Evolutionary conservation across 106 monocot genomes (phyloP).

Genomic region (Platanthera zijinensis): DNA sequence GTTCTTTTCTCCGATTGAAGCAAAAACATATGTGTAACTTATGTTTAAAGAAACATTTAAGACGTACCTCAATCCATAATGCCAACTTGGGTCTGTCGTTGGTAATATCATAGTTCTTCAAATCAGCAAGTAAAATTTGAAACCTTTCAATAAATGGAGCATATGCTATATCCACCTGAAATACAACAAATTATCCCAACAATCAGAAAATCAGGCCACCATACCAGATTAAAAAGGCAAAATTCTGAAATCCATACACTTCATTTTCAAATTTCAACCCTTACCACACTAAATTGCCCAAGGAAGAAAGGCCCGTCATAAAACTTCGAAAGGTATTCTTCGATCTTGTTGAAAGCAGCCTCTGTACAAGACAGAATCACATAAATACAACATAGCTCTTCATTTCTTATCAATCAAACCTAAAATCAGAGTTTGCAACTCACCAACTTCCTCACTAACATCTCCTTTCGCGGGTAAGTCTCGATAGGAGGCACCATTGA

Average conservation of each 20-base stretch:
- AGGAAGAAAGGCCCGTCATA: constrained; percentile 84
- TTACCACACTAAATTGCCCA: constrained; percentile 78
- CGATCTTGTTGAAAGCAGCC: constrained; percentile 60
- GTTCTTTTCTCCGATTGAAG: too few species aligned
- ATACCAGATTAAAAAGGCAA: not conserved
- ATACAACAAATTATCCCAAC: not conserved
- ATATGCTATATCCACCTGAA: constrained; percentile 78
- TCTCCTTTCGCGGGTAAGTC: constrained; percentile 41
- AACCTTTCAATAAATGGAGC: constrained; percentile 88
- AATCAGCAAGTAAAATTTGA: constrained; percentile 37
- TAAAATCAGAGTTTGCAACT: constrained; percentile 4
- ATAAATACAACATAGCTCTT: not conserved
- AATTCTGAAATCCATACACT: not conserved
- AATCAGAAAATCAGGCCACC: not conserved
- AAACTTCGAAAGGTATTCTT: constrained; percentile 56
- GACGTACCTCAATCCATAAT: constrained; percentile 61
- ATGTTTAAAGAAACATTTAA: not conserved
- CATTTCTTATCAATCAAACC: not conserved
- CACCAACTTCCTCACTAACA: constrained; percentile 53
- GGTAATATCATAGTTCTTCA: constrained; percentile 69
- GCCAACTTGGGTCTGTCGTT: constrained; percentile 63
- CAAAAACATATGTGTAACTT: not conserved
- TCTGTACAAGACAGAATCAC: constrained; percentile 11
- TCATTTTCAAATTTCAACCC: not conserved
- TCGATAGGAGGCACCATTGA: constrained; percentile 26